Evolutionary conservation across 176 grass and related monocot species (phyloP).

Genomic region (Chrysopogon serrulatus): DNA sequence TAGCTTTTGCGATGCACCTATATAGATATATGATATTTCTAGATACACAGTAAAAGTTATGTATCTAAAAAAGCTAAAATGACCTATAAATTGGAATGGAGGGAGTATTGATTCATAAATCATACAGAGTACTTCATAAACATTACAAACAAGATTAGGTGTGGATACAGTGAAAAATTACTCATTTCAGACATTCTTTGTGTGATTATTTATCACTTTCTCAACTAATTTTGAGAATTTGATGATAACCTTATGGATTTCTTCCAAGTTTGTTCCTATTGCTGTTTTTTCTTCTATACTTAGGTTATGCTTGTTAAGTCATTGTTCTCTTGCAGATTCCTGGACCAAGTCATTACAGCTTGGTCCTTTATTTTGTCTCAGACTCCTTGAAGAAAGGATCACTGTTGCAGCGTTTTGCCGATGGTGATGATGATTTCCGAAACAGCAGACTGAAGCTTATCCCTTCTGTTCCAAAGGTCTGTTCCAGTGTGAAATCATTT

Average conservation of each 20-base stretch:
- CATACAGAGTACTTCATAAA: not conserved
- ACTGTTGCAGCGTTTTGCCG: conserved; percentile 81
- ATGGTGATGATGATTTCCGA: conserved; percentile 90
- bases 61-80: too few relatives aligned
- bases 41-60: not conserved
- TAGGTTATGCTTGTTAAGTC: conserved; percentile 8
- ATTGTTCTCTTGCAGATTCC: conserved; percentile 67
- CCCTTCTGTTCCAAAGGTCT: conserved; percentile 94
- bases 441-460: conserved; percentile 98
- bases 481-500: not conserved
- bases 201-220: not conserved
- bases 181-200: not conserved
- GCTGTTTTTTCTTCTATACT: not conserved
- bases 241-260: not conserved
- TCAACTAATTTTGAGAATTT: not conserved
- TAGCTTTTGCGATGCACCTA: too few relatives aligned
- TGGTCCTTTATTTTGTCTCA: conserved; percentile 90
- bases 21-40: too few relatives aligned
- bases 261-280: not conserved
- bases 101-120: conserved; percentile 5
- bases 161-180: not conserved
- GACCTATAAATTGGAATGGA: too few relatives aligned
- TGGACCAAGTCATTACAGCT: conserved; percentile 77
- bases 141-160: not conserved
- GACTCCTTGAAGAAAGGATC: conserved; percentile 64